A percentile compares a stretch with the other conserved stretches of the same genome.
Conservation (phyloP, 2,329 filamentous ascomycete genomes). For the Aspergillus sp. region DNA sequence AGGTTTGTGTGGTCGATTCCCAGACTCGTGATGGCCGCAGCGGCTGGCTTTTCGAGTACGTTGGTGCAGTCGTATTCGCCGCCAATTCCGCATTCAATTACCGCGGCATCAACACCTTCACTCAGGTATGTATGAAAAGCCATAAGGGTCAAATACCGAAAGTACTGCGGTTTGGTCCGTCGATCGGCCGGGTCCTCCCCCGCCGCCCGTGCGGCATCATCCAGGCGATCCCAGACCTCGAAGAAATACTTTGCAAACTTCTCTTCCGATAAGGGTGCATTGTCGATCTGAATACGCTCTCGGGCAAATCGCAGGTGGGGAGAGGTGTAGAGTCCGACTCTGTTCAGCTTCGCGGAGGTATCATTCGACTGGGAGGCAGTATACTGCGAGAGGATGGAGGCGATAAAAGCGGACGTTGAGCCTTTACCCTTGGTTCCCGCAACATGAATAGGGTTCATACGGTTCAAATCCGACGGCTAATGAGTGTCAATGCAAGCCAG, state of each 20-base stretch:
- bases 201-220: conserved; percentile 51
- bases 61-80: conserved; percentile 94
- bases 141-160: conserved; percentile 85
- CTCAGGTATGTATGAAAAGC: conserved; percentile 78
- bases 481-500: not conserved
- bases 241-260: conserved; percentile 77
- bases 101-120: conserved; percentile 72
- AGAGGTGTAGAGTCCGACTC: conserved; percentile 78
- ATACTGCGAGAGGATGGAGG: conserved; percentile 71
- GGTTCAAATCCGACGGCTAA: conserved; percentile 61
- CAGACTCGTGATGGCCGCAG: conserved; percentile 72
- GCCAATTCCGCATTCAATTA: conserved; percentile 92
- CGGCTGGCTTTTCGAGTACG: conserved; percentile 67
- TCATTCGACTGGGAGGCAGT: conserved; percentile 34
- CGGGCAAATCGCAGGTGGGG: conserved; percentile 80
- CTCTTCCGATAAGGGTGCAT: conserved; percentile 64
- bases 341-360: conserved; percentile 40
- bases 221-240: conserved; percentile 72
- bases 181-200: conserved; percentile 52
- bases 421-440: conserved; percentile 95
- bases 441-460: conserved; percentile 70
- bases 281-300: conserved; percentile 80
- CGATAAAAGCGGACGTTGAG: conserved; percentile 79
- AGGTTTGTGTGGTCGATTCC: conserved; percentile 83
- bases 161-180: conserved; percentile 79